A percentile compares a stretch with the other conserved stretches of the same genome.
These are phyloP conservation scores for Colletotrichum neosansevieriae DNA, from an alignment of 2,329 filamentous ascomycete genomes.

Conservation along the genomic window DNA sequence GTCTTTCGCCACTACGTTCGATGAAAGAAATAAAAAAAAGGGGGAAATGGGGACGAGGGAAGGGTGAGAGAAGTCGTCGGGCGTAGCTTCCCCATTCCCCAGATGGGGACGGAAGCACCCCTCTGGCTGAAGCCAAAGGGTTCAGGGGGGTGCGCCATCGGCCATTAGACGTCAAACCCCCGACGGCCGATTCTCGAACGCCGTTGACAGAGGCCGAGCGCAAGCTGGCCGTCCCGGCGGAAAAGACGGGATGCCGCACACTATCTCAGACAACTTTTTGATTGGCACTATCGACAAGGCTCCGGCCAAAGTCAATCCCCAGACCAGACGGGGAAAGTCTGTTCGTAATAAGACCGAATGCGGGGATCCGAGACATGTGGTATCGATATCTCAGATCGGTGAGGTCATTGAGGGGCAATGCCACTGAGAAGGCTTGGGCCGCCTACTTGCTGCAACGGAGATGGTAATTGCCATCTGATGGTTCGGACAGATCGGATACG, in stretches of 20 bases:
- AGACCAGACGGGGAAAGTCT: background rate
- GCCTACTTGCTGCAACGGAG: background rate
- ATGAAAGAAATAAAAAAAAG: too few relatives aligned
- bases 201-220: background rate
- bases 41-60: too few relatives aligned
- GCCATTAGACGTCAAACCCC: background rate
- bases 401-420: constrained; percentile 14
- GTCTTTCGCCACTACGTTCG: too few relatives aligned
- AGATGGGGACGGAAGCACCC: too few relatives aligned
- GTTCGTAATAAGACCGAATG: constrained; percentile 13
- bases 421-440: background rate
- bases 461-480: background rate
- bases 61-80: too few relatives aligned
- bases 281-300: background rate
- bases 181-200: background rate
- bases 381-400: background rate
- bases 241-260: background rate
- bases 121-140: too few relatives aligned
- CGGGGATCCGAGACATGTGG: constrained; percentile 32
- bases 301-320: constrained; percentile 1
- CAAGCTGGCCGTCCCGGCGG: background rate
- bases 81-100: too few relatives aligned
- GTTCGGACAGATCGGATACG: constrained; percentile 16
- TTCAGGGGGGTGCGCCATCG: too few relatives aligned
- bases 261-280: background rate